A percentile compares a stretch with the other conserved stretches of the same genome.
Conservation (phyloP, 2,329 filamentous ascomycete species). For the Fusarium cicatricum region DNA sequence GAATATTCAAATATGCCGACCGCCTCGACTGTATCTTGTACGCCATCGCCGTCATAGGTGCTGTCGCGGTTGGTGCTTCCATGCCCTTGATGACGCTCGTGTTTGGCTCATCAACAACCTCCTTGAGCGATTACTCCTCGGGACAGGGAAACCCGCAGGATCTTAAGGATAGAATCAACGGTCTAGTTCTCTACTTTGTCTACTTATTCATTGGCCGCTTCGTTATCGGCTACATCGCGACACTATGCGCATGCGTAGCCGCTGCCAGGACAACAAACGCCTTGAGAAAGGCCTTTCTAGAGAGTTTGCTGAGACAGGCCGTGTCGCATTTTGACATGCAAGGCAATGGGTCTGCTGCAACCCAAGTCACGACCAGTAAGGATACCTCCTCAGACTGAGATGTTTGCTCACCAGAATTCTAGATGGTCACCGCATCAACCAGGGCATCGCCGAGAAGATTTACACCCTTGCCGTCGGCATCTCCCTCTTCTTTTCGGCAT, state of each 20-base stretch:
- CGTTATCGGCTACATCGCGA: background rate
- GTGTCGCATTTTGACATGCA: background rate
- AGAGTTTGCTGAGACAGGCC: background rate
- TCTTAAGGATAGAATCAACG: background rate
- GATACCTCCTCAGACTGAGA: no score
- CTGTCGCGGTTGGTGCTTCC: background rate
- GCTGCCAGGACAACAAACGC: background rate
- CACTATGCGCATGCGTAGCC: background rate
- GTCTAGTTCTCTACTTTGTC: background rate
- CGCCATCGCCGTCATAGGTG: background rate
- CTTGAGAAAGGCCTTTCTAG: background rate
- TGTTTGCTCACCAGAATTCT: no score
- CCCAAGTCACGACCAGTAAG: background rate
- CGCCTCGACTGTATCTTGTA: background rate
- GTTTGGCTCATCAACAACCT: background rate
- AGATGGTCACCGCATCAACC: constrained; percentile 1
- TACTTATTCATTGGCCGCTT: background rate
- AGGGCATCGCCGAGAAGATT: background rate
- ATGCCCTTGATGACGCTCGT: background rate
- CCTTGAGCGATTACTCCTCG: background rate
- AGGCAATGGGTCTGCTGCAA: background rate
- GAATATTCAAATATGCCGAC: background rate
- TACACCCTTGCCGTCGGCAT: background rate
- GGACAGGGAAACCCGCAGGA: background rate
- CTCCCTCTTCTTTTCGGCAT: background rate